Evolutionary conservation across 176 grass and related monocot species (phyloP), one percentile per base, ranked within the genome.

Genomic region (Aegilops tauschii): DNA sequence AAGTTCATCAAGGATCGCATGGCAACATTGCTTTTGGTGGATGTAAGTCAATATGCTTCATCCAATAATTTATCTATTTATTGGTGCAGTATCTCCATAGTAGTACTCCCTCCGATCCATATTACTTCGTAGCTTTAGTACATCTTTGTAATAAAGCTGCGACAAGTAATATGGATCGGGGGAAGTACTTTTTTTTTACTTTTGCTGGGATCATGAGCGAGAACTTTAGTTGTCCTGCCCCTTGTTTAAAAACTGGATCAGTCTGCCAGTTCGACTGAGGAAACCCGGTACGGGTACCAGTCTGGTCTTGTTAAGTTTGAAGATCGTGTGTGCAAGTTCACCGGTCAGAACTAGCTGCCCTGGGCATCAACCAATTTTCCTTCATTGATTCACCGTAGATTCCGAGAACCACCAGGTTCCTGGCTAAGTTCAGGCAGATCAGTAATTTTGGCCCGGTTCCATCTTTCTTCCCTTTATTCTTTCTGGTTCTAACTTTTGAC

Each of bases 1-100:
- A 91, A 80, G 44, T 96, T 98, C 62, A 76, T 94, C 37, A 98
- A 96, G 74, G 91, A 91, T 86, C 90, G 88, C 64, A 86, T 89
- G 50, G 93, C 93, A 80, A 67, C 27, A 80, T 77, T 98, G 90
- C 93, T 98, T 84, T 31, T 98, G 73, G 16, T 92, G 45, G 93
- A 98, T 94, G 96, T 96, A 92, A 29, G 54, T 87, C 50, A n/a
- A 82, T 50, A 50, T 70, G 65, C 28, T 71, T 70, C 27, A 59
- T 76, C 27, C 35, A 37, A 21, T 40, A 25, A 29, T 0, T 56
- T 79, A 18, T 86, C 35, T 80, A 61, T 61, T 91, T 78, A 27
- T 30, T 69, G 23, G 32, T 78, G 42, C 23, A 78, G 32, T 70
- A 69, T 80, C 63, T 73, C 42, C 56, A 61, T 81, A 17, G 2